Percentiles rank a stretch among this genome's conserved stretches.
Conservation (phyloP, 2,329 filamentous ascomycete genomes). For the Aspergillus felis region DNA sequence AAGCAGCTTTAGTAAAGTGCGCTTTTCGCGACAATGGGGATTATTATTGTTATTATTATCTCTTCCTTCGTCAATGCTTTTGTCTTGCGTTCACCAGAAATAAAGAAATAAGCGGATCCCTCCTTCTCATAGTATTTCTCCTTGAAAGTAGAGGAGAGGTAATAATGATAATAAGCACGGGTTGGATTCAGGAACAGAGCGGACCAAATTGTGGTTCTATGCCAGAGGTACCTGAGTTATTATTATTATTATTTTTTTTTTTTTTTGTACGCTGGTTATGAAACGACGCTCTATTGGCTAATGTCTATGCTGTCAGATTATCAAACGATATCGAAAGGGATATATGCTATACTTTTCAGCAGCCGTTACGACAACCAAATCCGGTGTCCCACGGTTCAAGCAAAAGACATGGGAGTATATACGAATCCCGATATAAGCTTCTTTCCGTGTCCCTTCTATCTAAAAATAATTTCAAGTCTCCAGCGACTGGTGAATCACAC, state of each 20-base stretch:
- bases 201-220: too few species aligned
- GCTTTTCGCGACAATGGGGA: too few species aligned
- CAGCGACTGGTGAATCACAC: constrained; percentile 48
- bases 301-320: not conserved
- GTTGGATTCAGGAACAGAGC: too few species aligned
- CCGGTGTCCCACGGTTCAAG: not conserved
- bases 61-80: too few species aligned
- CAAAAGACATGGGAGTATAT: not conserved
- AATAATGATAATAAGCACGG: too few species aligned
- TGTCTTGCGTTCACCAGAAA: not conserved
- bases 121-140: too few species aligned
- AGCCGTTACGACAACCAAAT: not conserved
- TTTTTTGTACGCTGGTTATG: not conserved
- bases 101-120: too few species aligned
- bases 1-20: too few species aligned
- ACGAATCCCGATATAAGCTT: not conserved
- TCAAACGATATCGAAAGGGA: not conserved
- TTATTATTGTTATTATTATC: too few species aligned
- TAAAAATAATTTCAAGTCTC: constrained; percentile 19
- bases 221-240: too few species aligned
- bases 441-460: not conserved
- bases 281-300: not conserved
- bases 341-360: not conserved
- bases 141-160: too few species aligned
- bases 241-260: too few species aligned